Evolutionary conservation across 2,329 filamentous ascomycete species (phyloP).

Genomic region (Thelonectria rubi): DNA sequence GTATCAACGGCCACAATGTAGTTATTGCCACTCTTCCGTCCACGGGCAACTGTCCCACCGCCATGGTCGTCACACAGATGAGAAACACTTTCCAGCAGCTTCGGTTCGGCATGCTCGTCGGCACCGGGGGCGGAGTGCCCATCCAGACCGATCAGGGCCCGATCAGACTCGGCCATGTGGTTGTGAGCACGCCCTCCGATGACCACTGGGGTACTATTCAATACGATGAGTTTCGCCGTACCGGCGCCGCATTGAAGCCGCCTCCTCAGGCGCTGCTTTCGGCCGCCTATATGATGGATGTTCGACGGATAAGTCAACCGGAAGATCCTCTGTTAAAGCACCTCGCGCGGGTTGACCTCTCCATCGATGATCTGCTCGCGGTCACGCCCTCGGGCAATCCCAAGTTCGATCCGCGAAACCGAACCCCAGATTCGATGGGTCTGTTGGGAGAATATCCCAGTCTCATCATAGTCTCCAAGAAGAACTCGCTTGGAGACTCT

Average conservation of each 20-base stretch:
- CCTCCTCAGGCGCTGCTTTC: not conserved
- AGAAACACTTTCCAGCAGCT: not conserved
- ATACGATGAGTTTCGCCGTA: not conserved
- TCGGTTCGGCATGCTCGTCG: not conserved
- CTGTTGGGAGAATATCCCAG: too few relatives aligned
- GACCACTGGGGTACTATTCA: not conserved
- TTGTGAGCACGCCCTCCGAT: not conserved
- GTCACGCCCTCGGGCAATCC: too few relatives aligned
- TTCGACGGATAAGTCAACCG: too few relatives aligned
- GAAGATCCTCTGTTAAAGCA: too few relatives aligned
- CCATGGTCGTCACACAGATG: not conserved
- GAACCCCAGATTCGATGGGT: too few relatives aligned
- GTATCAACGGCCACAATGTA: not conserved
- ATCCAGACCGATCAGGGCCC: not conserved
- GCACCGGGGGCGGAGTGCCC: not conserved
- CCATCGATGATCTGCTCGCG: too few relatives aligned
- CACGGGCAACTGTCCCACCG: not conserved
- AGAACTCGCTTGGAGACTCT: too few relatives aligned
- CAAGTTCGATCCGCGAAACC: too few relatives aligned
- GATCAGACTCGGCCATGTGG: conserved; percentile 8
- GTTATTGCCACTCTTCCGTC: not conserved
- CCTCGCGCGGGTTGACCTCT: too few relatives aligned
- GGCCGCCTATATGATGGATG: not conserved
- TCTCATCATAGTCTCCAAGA: too few relatives aligned
- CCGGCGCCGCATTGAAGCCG: not conserved